These are phyloP conservation scores for Punica granatum DNA, from an alignment of 345 rosid genomes.

Conservation along the genomic window DNA sequence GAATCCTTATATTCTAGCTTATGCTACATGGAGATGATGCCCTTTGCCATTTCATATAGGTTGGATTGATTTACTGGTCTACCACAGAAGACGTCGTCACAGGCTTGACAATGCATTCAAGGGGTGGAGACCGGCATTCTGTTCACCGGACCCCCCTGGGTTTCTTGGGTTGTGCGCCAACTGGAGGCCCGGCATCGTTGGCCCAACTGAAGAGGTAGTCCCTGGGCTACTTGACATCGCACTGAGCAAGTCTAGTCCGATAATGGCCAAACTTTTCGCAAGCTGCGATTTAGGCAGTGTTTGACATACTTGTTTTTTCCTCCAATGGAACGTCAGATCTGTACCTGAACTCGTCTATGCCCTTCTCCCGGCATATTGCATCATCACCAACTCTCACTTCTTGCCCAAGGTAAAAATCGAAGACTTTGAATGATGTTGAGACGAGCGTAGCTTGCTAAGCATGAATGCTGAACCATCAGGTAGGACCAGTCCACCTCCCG, in stretches of 20 bases:
- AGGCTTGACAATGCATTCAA: not conserved
- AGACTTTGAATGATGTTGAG: no score
- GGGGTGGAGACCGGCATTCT: conserved; percentile 39
- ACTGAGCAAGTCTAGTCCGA: conserved; percentile 30
- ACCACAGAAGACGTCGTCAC: conserved; percentile 47
- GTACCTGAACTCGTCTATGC: conserved; percentile 54
- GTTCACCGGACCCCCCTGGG: conserved; percentile 34
- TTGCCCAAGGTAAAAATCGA: conserved; percentile 60
- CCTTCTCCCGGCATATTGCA: conserved; percentile 47
- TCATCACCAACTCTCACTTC: conserved; percentile 47
- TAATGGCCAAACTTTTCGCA: conserved; percentile 14
- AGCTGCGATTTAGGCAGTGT: conserved; percentile 41
- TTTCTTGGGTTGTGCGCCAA: conserved; percentile 51
- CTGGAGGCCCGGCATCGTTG: conserved; percentile 29
- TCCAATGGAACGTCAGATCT: conserved; percentile 33
- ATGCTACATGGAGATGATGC: no score
- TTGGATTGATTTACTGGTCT: conserved; percentile 68
- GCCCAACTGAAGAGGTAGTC: conserved; percentile 57
- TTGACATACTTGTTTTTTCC: conserved; percentile 25
- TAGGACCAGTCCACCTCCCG: conserved; percentile 25
- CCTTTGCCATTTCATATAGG: conserved; percentile 19
- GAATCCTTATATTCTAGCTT: no score
- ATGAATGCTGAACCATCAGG: no score
- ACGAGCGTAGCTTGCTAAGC: no score
- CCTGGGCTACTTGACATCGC: conserved; percentile 48